A percentile compares a stretch with the other conserved stretches of the same genome.
Evolutionary conservation across 331 rosid species (phyloP).

Genomic region (Rosa hybrid): DNA sequence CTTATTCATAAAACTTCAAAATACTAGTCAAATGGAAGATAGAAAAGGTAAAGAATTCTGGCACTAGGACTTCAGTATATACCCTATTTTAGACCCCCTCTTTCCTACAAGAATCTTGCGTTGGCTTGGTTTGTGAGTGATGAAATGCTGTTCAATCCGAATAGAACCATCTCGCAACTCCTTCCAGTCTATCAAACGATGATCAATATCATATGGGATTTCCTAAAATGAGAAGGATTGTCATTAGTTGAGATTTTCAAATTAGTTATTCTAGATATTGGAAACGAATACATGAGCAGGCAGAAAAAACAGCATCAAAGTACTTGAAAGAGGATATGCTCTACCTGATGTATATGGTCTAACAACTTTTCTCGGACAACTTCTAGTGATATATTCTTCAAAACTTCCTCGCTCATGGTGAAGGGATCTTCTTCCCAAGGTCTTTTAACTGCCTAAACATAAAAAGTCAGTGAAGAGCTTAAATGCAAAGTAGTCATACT

Average conservation of each 20-base stretch:
- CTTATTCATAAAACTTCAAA: neutral
- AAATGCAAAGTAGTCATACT: conserved; percentile 5
- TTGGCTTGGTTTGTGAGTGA: conserved; percentile 75
- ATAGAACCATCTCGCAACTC: conserved; percentile 87
- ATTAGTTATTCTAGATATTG: neutral
- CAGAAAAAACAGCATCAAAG: conserved; percentile 10
- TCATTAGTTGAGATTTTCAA: conserved; percentile 21
- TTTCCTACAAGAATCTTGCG: conserved; percentile 93
- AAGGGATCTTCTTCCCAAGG: conserved; percentile 95
- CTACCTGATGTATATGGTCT: conserved; percentile 95
- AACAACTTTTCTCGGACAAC: conserved; percentile 93
- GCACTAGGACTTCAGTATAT: conserved; percentile 23
- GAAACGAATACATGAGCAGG: conserved; percentile 5
- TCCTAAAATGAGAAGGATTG: conserved; percentile 53
- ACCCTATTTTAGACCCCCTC: conserved; percentile 94
- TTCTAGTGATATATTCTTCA: conserved; percentile 87
- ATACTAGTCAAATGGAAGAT: neutral
- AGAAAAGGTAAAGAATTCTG: neutral
- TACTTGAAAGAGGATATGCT: conserved; percentile 4
- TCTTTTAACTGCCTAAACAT: conserved; percentile 77
- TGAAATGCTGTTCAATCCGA: conserved; percentile 88
- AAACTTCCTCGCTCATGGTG: conserved; percentile 78
- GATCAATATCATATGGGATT: conserved; percentile 85
- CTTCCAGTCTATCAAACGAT: conserved; percentile 86
- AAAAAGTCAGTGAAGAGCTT: conserved; percentile 31